Conservation (phyloP, 129 eudicot species). For the Flaveria bidentis region DNA sequence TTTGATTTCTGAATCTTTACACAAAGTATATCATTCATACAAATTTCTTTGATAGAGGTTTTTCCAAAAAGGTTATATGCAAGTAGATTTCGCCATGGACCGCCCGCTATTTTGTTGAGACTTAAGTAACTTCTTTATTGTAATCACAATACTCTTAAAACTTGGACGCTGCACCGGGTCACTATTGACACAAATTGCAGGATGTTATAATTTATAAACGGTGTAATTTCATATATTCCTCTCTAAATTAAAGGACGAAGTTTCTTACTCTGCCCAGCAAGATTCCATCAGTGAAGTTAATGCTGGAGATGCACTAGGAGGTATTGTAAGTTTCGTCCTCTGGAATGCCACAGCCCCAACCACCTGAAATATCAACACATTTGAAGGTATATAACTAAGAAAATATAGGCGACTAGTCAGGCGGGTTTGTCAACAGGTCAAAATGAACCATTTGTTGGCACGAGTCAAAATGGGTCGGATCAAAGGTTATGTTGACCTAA, state of each 20-base stretch:
- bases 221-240: neutral
- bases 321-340: constrained; percentile 80
- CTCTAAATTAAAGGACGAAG: constrained; percentile 1
- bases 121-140: constrained; percentile 76
- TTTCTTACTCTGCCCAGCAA: constrained; percentile 94
- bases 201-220: neutral
- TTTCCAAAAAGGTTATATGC: constrained; percentile 10
- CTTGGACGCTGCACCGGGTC: constrained; percentile 80
- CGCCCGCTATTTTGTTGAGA: constrained; percentile 80
- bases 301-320: constrained; percentile 59
- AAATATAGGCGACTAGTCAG: neutral
- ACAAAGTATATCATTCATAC: neutral
- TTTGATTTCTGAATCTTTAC: neutral
- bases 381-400: neutral
- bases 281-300: constrained; percentile 85
- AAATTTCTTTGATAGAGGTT: neutral
- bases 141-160: constrained; percentile 63
- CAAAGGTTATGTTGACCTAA: neutral
- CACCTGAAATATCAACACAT: constrained; percentile 47
- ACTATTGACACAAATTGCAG: constrained; percentile 39
- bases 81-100: constrained; percentile 34
- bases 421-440: neutral
- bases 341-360: constrained; percentile 99
- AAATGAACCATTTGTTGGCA: neutral
- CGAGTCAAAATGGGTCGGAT: neutral